Evolutionary conservation across 208 protist genomes (phyloP).

Genomic region (Leishmania mexicana): DNA sequence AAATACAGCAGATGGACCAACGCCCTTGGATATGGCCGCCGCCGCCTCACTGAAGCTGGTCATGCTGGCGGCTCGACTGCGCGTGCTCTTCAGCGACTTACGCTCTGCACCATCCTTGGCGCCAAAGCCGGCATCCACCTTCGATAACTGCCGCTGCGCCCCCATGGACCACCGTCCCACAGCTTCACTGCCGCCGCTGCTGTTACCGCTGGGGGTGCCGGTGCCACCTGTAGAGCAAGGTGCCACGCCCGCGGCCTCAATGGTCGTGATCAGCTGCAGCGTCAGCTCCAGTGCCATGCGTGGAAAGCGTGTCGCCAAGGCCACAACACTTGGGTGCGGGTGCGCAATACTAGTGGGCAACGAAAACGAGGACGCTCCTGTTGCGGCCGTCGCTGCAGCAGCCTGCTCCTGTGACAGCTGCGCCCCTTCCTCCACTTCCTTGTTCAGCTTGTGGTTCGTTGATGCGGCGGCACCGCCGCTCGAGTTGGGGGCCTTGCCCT

Average conservation of each 20-base stretch:
- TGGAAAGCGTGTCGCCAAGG: conserved; percentile 32
- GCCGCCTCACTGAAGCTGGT: conserved; percentile 8
- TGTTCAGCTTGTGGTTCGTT: conserved; percentile 8
- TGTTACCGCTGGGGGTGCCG: not conserved
- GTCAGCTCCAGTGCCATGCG: conserved; percentile 27
- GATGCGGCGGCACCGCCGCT: not conserved
- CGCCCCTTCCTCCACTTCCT: conserved; percentile 2
- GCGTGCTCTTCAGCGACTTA: not conserved
- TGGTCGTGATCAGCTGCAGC: conserved; percentile 15
- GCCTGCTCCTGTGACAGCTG: conserved; percentile 1
- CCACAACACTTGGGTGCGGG: conserved; percentile 34
- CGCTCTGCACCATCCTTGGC: not conserved
- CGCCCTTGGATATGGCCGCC: not conserved
- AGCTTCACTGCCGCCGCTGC: not conserved
- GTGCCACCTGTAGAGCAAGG: conserved; percentile 6
- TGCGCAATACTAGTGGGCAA: conserved; percentile 14
- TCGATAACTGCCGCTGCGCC: not conserved
- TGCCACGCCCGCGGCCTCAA: conserved; percentile 15
- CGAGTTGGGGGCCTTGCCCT: conserved; percentile 1
- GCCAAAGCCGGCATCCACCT: not conserved
- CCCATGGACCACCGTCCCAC: not conserved
- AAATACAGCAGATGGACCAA: not conserved
- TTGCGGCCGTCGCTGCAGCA: not conserved
- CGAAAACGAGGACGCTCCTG: not conserved
- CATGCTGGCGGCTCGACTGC: conserved; percentile 2